phyloP scores from a whole-genome alignment of 257 asterid genomes.

The Leonotis leonurus region DNA sequence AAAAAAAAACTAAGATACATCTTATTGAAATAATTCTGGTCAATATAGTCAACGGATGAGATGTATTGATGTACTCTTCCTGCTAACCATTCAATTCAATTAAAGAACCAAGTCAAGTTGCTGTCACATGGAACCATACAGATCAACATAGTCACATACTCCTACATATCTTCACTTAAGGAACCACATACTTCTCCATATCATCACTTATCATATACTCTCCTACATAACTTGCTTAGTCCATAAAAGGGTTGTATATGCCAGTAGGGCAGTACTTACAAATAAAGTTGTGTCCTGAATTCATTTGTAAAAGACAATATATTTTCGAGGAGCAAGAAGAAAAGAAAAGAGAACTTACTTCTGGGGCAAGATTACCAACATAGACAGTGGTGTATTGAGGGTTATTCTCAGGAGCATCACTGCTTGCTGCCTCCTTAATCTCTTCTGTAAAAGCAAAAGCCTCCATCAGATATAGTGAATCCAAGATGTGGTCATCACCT shows the following conservation, averaged over 20 bases:
- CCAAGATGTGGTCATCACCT: not conserved
- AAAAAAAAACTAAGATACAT: not conserved
- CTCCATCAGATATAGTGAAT: conserved; percentile 6
- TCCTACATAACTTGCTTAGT: not conserved
- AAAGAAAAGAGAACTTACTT: conserved; percentile 33
- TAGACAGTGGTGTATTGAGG: conserved; percentile 77
- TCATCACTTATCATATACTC: not conserved
- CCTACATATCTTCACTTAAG: not conserved
- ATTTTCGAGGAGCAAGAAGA: not conserved
- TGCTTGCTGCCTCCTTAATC: conserved; percentile 54
- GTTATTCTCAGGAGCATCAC: conserved; percentile 77
- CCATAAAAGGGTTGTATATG: not conserved
- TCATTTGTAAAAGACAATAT: not conserved
- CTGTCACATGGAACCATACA: not conserved
- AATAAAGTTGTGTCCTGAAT: not conserved
- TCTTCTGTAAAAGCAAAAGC: conserved; percentile 49
- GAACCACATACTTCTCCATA: not conserved
- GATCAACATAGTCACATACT: not conserved
- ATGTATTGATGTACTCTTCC: not conserved
- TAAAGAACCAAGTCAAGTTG: not conserved
- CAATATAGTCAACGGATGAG: not conserved
- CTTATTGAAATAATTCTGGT: not conserved
- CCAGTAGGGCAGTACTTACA: not conserved
- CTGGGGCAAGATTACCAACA: conserved; percentile 81
- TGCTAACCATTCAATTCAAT: not conserved